phyloP scores from a whole-genome alignment of 768 basidiomycete genomes.

The Boletales sp. region DNA sequence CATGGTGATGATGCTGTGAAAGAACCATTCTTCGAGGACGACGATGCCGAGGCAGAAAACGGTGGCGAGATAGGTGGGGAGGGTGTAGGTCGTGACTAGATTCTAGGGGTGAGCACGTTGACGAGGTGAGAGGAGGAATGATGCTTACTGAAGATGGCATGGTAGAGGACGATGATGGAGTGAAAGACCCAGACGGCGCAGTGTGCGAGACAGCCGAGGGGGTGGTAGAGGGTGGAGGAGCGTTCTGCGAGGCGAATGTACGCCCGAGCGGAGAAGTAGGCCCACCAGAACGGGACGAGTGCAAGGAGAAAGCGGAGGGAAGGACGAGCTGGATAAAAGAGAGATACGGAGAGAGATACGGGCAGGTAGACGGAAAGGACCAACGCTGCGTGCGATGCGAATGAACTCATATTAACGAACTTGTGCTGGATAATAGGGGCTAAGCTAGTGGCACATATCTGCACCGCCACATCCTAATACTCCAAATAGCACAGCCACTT shows the following conservation, averaged over 20 bases:
- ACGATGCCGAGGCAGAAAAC: slow-evolving; percentile 13
- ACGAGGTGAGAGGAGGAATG: not conserved
- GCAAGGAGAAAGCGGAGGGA: slow-evolving; percentile 17
- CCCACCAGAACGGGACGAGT: slow-evolving; percentile 19
- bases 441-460: too few relatives aligned
- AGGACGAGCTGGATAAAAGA: slow-evolving; percentile 10
- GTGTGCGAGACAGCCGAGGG: slow-evolving; percentile 21
- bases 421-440: too few relatives aligned
- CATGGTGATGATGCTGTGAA: slow-evolving; percentile 16
- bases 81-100: slow-evolving; percentile 12
- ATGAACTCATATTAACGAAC: too few relatives aligned
- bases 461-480: too few relatives aligned
- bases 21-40: slow-evolving; percentile 17
- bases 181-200: slow-evolving; percentile 25
- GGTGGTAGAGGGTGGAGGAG: slow-evolving; percentile 23
- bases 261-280: slow-evolving; percentile 17
- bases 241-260: slow-evolving; percentile 19
- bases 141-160: slow-evolving; percentile 19
- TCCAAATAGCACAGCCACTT: too few relatives aligned
- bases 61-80: slow-evolving; percentile 16
- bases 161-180: slow-evolving; percentile 16
- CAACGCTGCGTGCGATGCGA: slow-evolving; percentile 9
- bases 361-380: slow-evolving; percentile 11
- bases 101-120: not conserved
- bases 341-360: slow-evolving; percentile 14